Percentiles rank a stretch among this genome's conserved stretches.
Evolutionary conservation across 768 basidiomycete species (phyloP).

Genomic region (Vararia minispora): DNA sequence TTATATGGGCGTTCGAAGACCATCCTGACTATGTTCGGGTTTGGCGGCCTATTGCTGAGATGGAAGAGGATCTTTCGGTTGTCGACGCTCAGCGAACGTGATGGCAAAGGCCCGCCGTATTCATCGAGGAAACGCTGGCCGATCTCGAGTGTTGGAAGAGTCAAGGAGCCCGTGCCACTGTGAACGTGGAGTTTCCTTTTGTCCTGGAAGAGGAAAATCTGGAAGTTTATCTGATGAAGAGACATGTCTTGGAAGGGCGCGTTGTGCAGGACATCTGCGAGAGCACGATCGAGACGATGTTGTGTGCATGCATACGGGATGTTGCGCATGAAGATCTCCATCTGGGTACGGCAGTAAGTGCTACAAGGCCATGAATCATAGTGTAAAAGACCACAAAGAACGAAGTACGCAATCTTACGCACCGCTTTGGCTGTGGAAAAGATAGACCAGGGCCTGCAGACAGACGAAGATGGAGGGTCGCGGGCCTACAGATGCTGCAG

Average conservation of each 20-base stretch:
- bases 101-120: conserved; percentile 26
- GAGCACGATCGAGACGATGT: conserved; percentile 15
- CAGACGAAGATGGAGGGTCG: too few species aligned
- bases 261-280: conserved; percentile 37
- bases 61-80: conserved; percentile 22
- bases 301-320: conserved; percentile 14
- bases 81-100: conserved; percentile 19
- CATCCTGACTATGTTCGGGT: conserved; percentile 16
- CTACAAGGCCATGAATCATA: too few species aligned
- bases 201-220: conserved; percentile 39
- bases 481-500: too few species aligned
- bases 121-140: conserved; percentile 32
- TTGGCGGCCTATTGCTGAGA: conserved; percentile 9
- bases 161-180: conserved; percentile 33
- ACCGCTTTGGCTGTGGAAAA: too few species aligned
- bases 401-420: too few species aligned
- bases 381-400: too few species aligned
- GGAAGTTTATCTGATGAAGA: conserved; percentile 35
- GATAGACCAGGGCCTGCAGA: too few species aligned
- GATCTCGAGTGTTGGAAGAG: conserved; percentile 30
- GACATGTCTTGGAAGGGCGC: conserved; percentile 24
- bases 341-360: too few species aligned
- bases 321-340: conserved; percentile 25
- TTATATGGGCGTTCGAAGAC: conserved; percentile 10
- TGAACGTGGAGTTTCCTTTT: conserved; percentile 24